Evolutionary conservation across 805 yeast species (phyloP).

Genomic region (Blastobotrys parvus): DNA sequence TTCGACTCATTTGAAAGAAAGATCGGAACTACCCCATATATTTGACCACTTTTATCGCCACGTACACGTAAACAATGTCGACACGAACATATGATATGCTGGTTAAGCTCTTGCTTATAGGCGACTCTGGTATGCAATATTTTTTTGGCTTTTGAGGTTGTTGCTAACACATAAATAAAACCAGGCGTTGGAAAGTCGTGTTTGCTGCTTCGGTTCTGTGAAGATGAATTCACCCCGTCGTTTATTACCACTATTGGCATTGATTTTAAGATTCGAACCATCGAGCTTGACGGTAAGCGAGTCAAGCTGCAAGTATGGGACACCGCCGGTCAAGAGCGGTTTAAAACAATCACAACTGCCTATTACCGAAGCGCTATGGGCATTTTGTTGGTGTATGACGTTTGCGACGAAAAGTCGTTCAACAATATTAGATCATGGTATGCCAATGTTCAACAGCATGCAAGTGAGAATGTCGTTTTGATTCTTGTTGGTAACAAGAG

Average conservation of each 20-base stretch:
- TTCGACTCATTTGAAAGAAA: too few relatives aligned
- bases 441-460: conserved; percentile 92
- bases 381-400: conserved; percentile 92
- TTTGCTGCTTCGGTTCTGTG: conserved; percentile 83
- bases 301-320: conserved; percentile 98
- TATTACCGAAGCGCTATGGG: conserved; percentile 99
- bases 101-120: conserved; percentile 85
- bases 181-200: conserved; percentile 49
- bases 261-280: conserved; percentile 94
- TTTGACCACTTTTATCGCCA: conserved; percentile 1
- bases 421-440: conserved; percentile 92
- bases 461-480: conserved; percentile 90
- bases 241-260: conserved; percentile 97
- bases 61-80: conserved; percentile 12
- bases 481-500: conserved; percentile 93
- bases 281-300: conserved; percentile 85
- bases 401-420: conserved; percentile 93
- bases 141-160: too few relatives aligned
- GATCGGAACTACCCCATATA: too few relatives aligned
- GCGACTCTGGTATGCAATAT: conserved; percentile 58
- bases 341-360: conserved; percentile 95
- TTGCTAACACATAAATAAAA: not conserved
- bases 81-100: conserved; percentile 65
- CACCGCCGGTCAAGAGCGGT: conserved; percentile 98
- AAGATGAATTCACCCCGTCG: conserved; percentile 92